A percentile compares a stretch with the other conserved stretches of the same genome.
These are phyloP conservation scores for Aspergillus ustus DNA, from an alignment of 2,329 filamentous ascomycete species.

Conservation along the genomic window DNA sequence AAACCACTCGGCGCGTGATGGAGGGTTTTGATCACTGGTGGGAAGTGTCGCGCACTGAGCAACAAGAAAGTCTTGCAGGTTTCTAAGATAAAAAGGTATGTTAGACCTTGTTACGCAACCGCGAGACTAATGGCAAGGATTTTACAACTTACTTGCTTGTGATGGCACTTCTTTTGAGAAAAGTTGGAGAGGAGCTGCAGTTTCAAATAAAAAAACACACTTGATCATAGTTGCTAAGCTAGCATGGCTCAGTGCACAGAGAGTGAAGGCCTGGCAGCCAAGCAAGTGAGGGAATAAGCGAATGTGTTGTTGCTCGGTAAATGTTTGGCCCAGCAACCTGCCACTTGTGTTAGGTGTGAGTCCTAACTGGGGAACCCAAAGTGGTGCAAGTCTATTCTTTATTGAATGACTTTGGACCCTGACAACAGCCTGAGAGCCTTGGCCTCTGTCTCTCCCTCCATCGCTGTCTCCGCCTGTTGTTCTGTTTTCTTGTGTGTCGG, in stretches of 20 bases:
- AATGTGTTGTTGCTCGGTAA: constrained; percentile 1
- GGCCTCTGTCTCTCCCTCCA: not conserved
- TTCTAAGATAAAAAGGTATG: constrained; percentile 3
- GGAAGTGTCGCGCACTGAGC: not conserved
- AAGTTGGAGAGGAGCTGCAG: not conserved
- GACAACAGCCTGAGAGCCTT: not conserved
- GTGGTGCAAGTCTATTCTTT: not conserved
- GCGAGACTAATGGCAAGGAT: too few relatives aligned
- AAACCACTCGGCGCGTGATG: not conserved
- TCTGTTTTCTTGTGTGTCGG: not conserved
- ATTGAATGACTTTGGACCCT: not conserved
- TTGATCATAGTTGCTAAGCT: not conserved
- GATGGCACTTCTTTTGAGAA: not conserved
- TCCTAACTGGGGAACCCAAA: not conserved
- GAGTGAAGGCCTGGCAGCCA: not conserved
- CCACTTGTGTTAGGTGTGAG: not conserved
- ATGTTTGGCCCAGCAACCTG: not conserved
- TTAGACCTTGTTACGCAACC: not conserved
- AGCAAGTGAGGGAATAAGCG: not conserved
- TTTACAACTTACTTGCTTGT: not conserved
- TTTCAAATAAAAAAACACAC: not conserved
- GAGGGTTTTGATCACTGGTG: not conserved
- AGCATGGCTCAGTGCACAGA: not conserved
- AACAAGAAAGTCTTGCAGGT: not conserved
- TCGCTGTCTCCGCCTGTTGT: not conserved